Percentiles rank a stretch among this genome's conserved stretches.
Conservation (phyloP, 345 rosid genomes). For the Geranium brycei region DNA sequence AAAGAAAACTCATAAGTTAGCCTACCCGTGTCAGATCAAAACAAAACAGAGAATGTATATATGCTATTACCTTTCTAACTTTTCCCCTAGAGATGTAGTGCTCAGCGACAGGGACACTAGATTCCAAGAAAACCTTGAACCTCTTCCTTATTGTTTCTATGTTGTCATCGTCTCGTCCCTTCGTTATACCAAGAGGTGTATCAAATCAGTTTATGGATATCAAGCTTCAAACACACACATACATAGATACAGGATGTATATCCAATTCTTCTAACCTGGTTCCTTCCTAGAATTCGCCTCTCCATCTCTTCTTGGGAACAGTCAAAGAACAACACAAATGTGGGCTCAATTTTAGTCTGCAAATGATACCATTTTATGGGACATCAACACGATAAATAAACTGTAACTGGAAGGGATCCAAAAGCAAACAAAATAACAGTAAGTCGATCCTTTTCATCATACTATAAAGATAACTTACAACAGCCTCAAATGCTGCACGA, state of each 20-base stretch:
- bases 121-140: slow-evolving; percentile 45
- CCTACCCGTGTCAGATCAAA: too few relatives aligned
- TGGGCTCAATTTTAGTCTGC: slow-evolving; percentile 57
- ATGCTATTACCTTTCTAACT: slow-evolving; percentile 43
- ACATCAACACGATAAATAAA: not conserved
- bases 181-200: slow-evolving; percentile 4
- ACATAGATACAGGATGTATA: not conserved
- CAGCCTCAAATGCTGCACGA: slow-evolving; percentile 50
- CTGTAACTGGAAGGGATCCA: not conserved
- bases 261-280: slow-evolving; percentile 35
- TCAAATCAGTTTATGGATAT: too few relatives aligned
- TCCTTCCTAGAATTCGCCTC: slow-evolving; percentile 45
- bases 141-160: slow-evolving; percentile 52
- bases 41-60: not conserved
- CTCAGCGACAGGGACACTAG: slow-evolving; percentile 44
- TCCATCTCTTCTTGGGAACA: slow-evolving; percentile 60
- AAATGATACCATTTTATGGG: slow-evolving; percentile 1
- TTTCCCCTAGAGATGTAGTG: slow-evolving; percentile 41
- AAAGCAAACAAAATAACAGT: not conserved
- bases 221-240: not conserved
- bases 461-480: slow-evolving; percentile 35
- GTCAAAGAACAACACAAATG: slow-evolving; percentile 42
- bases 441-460: too few relatives aligned
- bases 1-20: not conserved
- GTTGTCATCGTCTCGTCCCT: slow-evolving; percentile 80